Percentiles rank a stretch among this genome's conserved stretches.
phyloP scores from a whole-genome alignment of 2,329 filamentous ascomycete species.

The Penicillium rolfsii region DNA sequence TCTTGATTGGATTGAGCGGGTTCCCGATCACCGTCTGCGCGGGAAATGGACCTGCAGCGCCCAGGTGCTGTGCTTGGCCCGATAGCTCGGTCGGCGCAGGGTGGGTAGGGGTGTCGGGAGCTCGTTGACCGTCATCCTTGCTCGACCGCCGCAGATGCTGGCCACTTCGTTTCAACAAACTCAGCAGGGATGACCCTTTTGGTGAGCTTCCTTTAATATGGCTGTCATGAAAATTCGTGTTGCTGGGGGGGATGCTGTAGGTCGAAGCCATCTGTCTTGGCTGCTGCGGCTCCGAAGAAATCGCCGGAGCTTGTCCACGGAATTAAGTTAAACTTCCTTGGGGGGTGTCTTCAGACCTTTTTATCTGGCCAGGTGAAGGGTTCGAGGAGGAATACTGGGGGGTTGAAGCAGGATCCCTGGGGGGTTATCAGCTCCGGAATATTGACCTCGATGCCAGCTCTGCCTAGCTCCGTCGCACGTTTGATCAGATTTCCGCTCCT shows the following conservation, averaged over 20 bases:
- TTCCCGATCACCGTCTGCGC: neutral
- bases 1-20: neutral
- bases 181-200: neutral
- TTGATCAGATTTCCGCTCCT: conserved; percentile 5
- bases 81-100: conserved; percentile 3
- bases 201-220: neutral
- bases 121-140: conserved; percentile 1
- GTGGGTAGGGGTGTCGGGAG: neutral
- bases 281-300: neutral
- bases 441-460: neutral
- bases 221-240: neutral
- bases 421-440: neutral
- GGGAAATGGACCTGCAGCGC: neutral
- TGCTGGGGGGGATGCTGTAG: neutral
- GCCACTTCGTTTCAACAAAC: conserved; percentile 9
- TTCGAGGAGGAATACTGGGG: neutral
- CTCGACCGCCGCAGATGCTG: conserved; percentile 13
- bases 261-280: conserved; percentile 6
- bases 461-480: neutral
- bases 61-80: neutral
- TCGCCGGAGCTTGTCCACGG: neutral
- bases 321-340: neutral
- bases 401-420: neutral
- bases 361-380: neutral
- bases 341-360: neutral